phyloP scores from a whole-genome alignment of 345 rosid genomes.

The Salix purpurea region DNA sequence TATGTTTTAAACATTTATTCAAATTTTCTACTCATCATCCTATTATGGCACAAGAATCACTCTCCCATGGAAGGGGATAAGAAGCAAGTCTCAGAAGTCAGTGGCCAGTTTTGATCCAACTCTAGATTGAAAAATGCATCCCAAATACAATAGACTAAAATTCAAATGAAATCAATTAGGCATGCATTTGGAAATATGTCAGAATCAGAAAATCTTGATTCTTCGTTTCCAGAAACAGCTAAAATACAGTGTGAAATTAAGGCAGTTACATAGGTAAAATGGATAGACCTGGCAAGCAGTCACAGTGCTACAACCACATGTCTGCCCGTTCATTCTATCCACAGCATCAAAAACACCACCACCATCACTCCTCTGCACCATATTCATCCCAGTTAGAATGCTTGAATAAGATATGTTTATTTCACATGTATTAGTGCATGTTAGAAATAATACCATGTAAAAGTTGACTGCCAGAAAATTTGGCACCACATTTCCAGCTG shows the following conservation, averaged over 20 bases:
- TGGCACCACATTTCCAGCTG: slow-evolving; percentile 77
- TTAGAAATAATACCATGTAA: slow-evolving; percentile 63
- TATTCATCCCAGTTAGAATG: slow-evolving; percentile 16
- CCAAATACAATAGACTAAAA: background rate
- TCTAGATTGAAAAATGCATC: background rate
- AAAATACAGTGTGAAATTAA: background rate
- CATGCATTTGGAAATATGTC: background rate
- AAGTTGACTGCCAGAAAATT: slow-evolving; percentile 92
- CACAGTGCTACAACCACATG: slow-evolving; percentile 75
- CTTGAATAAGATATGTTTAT: background rate
- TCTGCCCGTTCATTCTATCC: slow-evolving; percentile 84
- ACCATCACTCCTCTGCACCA: slow-evolving; percentile 88
- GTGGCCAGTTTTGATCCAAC: background rate
- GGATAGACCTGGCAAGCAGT: slow-evolving; percentile 77
- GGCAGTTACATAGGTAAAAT: background rate
- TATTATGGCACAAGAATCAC: background rate
- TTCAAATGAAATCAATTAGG: background rate
- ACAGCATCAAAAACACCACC: slow-evolving; percentile 83
- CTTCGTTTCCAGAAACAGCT: slow-evolving; percentile 1
- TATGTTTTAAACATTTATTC: background rate
- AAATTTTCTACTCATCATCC: background rate
- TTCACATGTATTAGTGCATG: background rate
- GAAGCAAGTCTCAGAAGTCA: background rate
- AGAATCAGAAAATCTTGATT: background rate
- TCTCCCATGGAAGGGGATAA: background rate